phyloP scores from a whole-genome alignment of 306 rosid species.

The Begonia loranthoides region DNA sequence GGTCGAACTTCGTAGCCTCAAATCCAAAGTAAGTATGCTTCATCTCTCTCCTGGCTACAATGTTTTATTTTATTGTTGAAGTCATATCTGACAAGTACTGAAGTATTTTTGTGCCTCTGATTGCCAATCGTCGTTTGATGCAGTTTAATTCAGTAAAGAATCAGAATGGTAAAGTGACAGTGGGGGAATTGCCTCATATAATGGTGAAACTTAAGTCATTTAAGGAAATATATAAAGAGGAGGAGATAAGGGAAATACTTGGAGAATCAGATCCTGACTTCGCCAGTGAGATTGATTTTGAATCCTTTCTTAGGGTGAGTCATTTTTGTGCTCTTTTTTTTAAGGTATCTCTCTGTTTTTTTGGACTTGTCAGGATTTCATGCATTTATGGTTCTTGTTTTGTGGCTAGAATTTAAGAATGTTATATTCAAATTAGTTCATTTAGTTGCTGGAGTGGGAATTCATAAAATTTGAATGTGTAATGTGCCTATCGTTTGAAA shows the following conservation, averaged over 20 bases:
- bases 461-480: neutral
- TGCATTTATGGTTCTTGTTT: neutral
- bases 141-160: conserved; percentile 52
- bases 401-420: neutral
- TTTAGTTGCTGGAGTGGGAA: conserved; percentile 1
- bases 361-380: neutral
- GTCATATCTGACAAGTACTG: neutral
- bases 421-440: neutral
- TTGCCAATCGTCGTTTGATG: conserved; percentile 4
- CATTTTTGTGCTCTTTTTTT: conserved; percentile 3
- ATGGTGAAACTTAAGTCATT: conserved; percentile 60
- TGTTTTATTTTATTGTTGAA: neutral
- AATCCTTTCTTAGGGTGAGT: conserved; percentile 73
- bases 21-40: conserved; percentile 48
- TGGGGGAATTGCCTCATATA: conserved; percentile 53
- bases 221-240: conserved; percentile 39
- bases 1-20: conserved; percentile 88
- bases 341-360: neutral
- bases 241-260: conserved; percentile 53
- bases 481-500: conserved; percentile 7
- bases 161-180: conserved; percentile 56
- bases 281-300: conserved; percentile 65
- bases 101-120: neutral
- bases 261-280: conserved; percentile 45
- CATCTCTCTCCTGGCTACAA: neutral